phyloP scores from a whole-genome alignment of 805 yeast species.

The Sugiyamaella lignohabitans region DNA sequence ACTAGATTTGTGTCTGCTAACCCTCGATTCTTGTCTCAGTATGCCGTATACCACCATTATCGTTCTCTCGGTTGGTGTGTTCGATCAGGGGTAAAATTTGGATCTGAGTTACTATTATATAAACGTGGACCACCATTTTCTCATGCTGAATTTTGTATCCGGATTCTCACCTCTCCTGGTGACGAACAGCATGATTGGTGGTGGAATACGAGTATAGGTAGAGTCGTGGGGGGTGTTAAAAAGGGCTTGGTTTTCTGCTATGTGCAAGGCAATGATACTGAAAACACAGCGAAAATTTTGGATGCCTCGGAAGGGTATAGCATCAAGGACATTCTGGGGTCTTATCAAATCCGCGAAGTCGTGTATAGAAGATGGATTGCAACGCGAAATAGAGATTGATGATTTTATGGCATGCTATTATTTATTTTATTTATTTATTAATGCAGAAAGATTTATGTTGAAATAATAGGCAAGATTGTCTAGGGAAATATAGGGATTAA shows the following conservation, averaged over 20 bases:
- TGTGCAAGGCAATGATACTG: conserved; percentile 38
- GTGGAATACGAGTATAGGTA: conserved; percentile 61
- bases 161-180: conserved; percentile 39
- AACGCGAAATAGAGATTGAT: conserved; percentile 67
- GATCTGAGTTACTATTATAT: conserved; percentile 77
- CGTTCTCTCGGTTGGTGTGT: conserved; percentile 93
- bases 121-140: conserved; percentile 91
- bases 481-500: too few relatives aligned
- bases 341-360: conserved; percentile 56
- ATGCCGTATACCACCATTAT: conserved; percentile 78
- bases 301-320: conserved; percentile 13
- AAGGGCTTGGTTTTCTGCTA: conserved; percentile 67
- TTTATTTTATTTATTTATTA: background rate
- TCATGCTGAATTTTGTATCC: conserved; percentile 82
- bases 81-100: conserved; percentile 85
- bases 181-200: conserved; percentile 38
- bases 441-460: too few relatives aligned
- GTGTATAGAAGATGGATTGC: conserved; percentile 81
- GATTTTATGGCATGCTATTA: too few relatives aligned
- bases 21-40: conserved; percentile 45
- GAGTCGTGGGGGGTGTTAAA: conserved; percentile 84
- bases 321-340: conserved; percentile 32
- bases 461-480: too few relatives aligned
- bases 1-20: conserved; percentile 15
- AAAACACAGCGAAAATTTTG: background rate